phyloP scores from a whole-genome alignment of 1,284 basidiomycete species.

The Trichosporon faecale region DNA sequence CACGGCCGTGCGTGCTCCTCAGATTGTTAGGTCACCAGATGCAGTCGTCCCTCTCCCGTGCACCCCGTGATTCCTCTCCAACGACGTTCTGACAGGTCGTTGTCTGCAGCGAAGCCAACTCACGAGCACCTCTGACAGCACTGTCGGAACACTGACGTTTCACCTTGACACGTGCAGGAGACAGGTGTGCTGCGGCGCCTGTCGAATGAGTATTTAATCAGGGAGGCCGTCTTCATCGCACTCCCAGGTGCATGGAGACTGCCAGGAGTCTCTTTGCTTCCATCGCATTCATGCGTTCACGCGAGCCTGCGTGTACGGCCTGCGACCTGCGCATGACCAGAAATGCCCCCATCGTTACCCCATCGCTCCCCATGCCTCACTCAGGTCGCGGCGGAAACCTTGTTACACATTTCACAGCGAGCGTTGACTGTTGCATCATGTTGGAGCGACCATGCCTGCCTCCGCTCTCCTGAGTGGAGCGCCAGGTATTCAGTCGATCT shows the following conservation, averaged over 20 bases:
- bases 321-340: neutral
- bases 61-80: neutral
- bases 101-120: neutral
- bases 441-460: neutral
- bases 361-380: neutral
- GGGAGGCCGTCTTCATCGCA: neutral
- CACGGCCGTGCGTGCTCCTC: neutral
- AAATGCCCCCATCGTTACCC: neutral
- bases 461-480: neutral
- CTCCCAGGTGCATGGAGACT: neutral
- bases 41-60: neutral
- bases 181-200: neutral
- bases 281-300: neutral
- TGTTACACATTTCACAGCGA: slow-evolving; percentile 3
- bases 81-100: neutral
- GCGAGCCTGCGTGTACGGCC: neutral
- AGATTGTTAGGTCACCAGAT: neutral
- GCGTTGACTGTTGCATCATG: neutral
- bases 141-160: neutral
- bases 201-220: neutral
- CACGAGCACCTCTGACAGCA: neutral
- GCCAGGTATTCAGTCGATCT: neutral
- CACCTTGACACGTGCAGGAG: neutral
- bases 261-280: neutral
- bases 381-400: slow-evolving; percentile 2